Conservation (phyloP, 139 green algal species). For the Micromonas pusilla region DNA sequence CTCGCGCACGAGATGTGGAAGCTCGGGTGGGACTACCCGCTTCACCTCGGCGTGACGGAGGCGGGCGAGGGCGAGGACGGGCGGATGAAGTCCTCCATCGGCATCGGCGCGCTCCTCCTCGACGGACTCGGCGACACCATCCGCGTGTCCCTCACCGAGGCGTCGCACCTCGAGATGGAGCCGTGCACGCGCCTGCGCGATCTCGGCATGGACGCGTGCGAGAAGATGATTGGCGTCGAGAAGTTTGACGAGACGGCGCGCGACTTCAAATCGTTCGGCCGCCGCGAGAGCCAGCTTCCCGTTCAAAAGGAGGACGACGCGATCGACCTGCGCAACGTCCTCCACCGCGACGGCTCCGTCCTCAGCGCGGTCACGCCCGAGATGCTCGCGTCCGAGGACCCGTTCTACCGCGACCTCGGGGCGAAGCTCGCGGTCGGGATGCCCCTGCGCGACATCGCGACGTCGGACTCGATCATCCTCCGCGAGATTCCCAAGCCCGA, state of each 20-base stretch:
- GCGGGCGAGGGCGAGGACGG: conserved; percentile 95
- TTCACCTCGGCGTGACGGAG: conserved; percentile 94
- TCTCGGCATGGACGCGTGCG: conserved; percentile 58
- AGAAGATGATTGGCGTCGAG: conserved; percentile 11
- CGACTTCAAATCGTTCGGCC: conserved; percentile 80
- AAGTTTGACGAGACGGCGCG: conserved; percentile 74
- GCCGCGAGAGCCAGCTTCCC: conserved; percentile 68
- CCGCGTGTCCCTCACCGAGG: conserved; percentile 88
- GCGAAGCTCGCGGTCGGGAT: conserved; percentile 94
- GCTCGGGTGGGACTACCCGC: conserved; percentile 90
- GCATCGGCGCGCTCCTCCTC: conserved; percentile 93
- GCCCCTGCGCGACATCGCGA: conserved; percentile 98
- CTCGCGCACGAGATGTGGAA: conserved; percentile 88
- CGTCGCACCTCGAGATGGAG: conserved; percentile 93
- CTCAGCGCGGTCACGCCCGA: conserved; percentile 48
- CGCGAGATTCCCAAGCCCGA: conserved; percentile 39
- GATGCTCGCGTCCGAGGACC: conserved; percentile 50
- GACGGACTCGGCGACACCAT: conserved; percentile 98
- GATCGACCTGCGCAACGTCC: conserved; percentile 75
- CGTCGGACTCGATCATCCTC: conserved; percentile 83
- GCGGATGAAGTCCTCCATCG: conserved; percentile 96
- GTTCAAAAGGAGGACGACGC: conserved; percentile 63
- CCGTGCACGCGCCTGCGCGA: conserved; percentile 78
- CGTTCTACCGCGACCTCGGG: conserved; percentile 78
- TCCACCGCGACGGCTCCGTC: conserved; percentile 83